Conservation (phyloP, 257 asterid genomes). For the Capsicum baccatum region DNA sequence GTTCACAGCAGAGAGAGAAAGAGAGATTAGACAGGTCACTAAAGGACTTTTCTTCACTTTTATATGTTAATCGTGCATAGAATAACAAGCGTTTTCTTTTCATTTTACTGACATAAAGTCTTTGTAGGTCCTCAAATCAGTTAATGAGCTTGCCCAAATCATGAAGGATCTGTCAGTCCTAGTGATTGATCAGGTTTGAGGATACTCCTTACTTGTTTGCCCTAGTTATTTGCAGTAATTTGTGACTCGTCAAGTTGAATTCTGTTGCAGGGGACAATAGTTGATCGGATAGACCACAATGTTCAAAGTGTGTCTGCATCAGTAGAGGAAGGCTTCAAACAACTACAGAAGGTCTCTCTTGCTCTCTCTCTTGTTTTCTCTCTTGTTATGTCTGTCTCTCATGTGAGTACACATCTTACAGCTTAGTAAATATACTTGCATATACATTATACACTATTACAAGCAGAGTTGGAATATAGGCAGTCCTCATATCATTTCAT, state of each 20-base stretch:
- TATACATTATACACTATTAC: conserved; percentile 6
- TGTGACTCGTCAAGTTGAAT: conserved; percentile 8
- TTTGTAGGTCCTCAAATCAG: conserved; percentile 28
- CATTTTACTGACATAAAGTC: conserved; percentile 10
- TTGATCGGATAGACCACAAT: conserved; percentile 33
- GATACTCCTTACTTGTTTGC: neutral
- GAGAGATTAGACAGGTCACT: conserved; percentile 11
- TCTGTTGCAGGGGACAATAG: conserved; percentile 33
- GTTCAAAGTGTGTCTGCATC: conserved; percentile 29
- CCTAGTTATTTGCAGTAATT: neutral
- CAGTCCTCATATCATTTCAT: conserved; percentile 16
- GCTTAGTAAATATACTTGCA: neutral
- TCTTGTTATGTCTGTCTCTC: neutral
- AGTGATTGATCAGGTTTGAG: conserved; percentile 33
- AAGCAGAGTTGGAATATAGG: neutral
- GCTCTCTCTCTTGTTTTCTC: conserved; percentile 22
- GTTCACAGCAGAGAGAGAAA: conserved; percentile 26
- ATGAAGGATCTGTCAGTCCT: conserved; percentile 37
- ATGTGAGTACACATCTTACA: neutral
- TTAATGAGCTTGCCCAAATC: conserved; percentile 34
- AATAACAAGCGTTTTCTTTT: neutral
- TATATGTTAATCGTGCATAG: neutral
- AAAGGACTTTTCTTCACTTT: neutral
- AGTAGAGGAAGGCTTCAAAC: conserved; percentile 32
- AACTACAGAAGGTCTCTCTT: conserved; percentile 27